Percentiles rank a stretch among this genome's conserved stretches.
phyloP scores from a whole-genome alignment of 257 asterid species.

The Primulina tabacum region DNA sequence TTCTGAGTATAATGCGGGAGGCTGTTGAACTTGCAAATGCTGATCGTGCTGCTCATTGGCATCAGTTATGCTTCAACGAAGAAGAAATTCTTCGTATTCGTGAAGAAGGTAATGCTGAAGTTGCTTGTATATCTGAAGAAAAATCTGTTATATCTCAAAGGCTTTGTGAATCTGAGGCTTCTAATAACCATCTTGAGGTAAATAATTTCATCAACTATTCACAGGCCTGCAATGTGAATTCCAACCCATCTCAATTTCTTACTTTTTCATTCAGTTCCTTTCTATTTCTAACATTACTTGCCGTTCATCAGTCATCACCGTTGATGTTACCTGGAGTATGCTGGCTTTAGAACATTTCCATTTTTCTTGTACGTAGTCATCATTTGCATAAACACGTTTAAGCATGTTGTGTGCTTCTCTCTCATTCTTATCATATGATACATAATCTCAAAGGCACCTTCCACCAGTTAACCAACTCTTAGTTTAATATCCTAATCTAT shows the following conservation, averaged over 20 bases:
- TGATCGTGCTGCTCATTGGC: slow-evolving; percentile 99
- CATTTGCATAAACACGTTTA: neutral
- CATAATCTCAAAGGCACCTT: neutral
- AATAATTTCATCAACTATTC: slow-evolving; percentile 25
- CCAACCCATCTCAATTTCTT: too few species aligned
- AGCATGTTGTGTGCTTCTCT: neutral
- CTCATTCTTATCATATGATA: neutral
- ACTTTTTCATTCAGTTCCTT: neutral
- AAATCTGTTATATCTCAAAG: slow-evolving; percentile 71
- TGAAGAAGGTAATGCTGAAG: slow-evolving; percentile 73
- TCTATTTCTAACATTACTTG: neutral
- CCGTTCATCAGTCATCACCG: neutral
- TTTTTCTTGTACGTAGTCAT: too few species aligned
- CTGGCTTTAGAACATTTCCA: neutral
- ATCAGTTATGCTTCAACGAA: slow-evolving; percentile 80
- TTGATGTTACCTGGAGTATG: neutral
- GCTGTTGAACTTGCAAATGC: slow-evolving; percentile 88
- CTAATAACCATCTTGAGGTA: slow-evolving; percentile 81
- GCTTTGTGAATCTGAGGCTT: slow-evolving; percentile 73
- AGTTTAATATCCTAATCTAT: neutral
- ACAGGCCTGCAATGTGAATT: too few species aligned
- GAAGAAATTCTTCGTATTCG: slow-evolving; percentile 76
- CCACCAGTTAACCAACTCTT: too few species aligned
- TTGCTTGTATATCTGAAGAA: slow-evolving; percentile 60
- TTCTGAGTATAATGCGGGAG: slow-evolving; percentile 85